Conservation (phyloP, 768 basidiomycete species). For the Lyophyllum decastes region DNA sequence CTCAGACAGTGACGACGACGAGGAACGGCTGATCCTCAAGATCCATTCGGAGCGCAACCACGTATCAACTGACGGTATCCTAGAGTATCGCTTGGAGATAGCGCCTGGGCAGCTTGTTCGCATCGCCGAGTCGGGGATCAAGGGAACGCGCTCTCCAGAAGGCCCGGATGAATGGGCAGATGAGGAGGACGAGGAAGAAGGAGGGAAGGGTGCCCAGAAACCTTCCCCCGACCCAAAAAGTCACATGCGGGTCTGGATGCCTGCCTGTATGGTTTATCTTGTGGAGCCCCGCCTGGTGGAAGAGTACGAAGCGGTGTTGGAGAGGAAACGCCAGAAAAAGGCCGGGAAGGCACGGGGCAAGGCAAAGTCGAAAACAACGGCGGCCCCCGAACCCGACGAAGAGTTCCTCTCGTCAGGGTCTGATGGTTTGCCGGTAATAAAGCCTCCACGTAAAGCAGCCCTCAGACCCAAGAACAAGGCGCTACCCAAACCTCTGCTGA, state of each 20-base stretch:
- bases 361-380: conserved; percentile 19
- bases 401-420: conserved; percentile 3
- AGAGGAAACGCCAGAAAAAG: conserved; percentile 53
- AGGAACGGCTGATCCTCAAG: conserved; percentile 55
- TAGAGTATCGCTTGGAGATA: conserved; percentile 83
- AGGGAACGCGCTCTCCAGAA: conserved; percentile 54
- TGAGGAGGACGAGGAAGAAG: conserved; percentile 47
- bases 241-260: conserved; percentile 76
- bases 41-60: conserved; percentile 70
- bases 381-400: conserved; percentile 6
- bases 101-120: conserved; percentile 66
- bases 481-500: neutral
- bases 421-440: conserved; percentile 4
- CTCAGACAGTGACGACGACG: conserved; percentile 30
- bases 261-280: conserved; percentile 71
- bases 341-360: conserved; percentile 37
- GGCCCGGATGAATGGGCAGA: conserved; percentile 53
- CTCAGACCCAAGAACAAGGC: neutral
- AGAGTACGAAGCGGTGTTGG: conserved; percentile 53
- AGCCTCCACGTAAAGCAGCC: conserved; percentile 6
- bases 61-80: conserved; percentile 64
- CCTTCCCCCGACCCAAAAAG: conserved; percentile 51
- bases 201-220: conserved; percentile 32
- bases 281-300: conserved; percentile 68
- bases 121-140: conserved; percentile 66